Evolutionary conservation across 495 filamentous ascomycete genomes (phyloP).

Genomic region (Hypoxylon perforatum): DNA sequence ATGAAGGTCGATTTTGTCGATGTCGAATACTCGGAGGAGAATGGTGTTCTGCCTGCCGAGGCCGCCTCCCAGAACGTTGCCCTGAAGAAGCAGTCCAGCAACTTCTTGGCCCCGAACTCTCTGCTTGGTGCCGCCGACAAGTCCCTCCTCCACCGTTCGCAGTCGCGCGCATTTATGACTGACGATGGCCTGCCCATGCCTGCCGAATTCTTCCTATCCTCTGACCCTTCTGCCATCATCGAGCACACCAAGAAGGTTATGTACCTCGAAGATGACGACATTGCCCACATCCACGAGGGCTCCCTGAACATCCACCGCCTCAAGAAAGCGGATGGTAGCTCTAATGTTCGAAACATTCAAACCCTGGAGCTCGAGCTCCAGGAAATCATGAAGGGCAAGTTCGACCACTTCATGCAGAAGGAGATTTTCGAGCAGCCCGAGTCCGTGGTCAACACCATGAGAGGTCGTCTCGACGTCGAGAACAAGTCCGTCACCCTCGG

Average conservation of each 20-base stretch:
- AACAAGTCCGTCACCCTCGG: slow-evolving; percentile 96
- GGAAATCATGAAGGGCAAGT: slow-evolving; percentile 99
- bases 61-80: slow-evolving; percentile 95
- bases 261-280: slow-evolving; percentile 98
- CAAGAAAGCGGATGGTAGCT: slow-evolving; percentile 94
- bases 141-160: slow-evolving; percentile 94
- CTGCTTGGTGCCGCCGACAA: slow-evolving; percentile 93
- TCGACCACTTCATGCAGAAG: slow-evolving; percentile 99
- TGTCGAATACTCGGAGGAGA: slow-evolving; percentile 92
- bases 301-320: slow-evolving; percentile 98
- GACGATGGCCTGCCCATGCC: slow-evolving; percentile 97
- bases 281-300: slow-evolving; percentile 98
- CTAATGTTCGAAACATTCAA: slow-evolving; percentile 96
- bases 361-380: slow-evolving; percentile 98
- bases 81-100: slow-evolving; percentile 78
- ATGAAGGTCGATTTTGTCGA: slow-evolving; percentile 99
- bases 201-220: slow-evolving; percentile 98
- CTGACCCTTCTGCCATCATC: slow-evolving; percentile 96
- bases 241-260: slow-evolving; percentile 99
- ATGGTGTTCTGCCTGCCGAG: slow-evolving; percentile 85
- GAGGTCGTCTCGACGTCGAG: slow-evolving; percentile 91
- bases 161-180: slow-evolving; percentile 97
- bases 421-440: slow-evolving; percentile 99
- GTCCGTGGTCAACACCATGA: slow-evolving; percentile 99
- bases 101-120: slow-evolving; percentile 70